Conservation (phyloP, 2,329 filamentous ascomycete species). For the Neoarthrinium moseri region DNA sequence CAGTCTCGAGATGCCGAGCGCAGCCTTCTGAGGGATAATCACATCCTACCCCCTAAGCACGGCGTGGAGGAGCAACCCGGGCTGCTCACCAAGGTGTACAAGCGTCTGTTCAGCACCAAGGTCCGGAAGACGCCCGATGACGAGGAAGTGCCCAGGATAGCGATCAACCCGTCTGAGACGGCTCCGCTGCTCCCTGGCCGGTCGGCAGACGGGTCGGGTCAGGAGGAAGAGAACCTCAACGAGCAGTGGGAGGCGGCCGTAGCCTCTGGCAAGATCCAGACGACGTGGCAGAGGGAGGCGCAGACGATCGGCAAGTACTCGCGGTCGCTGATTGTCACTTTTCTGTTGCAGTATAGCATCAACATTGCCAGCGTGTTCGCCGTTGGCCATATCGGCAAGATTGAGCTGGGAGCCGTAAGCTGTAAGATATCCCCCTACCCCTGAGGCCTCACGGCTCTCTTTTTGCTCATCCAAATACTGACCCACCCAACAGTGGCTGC, state of each 20-base stretch:
- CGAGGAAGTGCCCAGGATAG: conserved; percentile 31
- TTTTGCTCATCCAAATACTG: background rate
- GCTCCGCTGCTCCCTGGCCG: conserved; percentile 43
- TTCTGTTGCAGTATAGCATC: conserved; percentile 78
- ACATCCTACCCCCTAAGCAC: conserved; percentile 63
- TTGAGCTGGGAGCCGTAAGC: conserved; percentile 66
- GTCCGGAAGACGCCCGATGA: conserved; percentile 37
- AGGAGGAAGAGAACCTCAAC: conserved; percentile 58
- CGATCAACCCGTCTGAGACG: conserved; percentile 38
- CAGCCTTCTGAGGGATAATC: conserved; percentile 63
- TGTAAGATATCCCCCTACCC: conserved; percentile 25
- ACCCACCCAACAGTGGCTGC: conserved; percentile 49
- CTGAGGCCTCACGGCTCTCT: background rate
- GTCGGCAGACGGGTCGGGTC: conserved; percentile 38
- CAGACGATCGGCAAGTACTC: conserved; percentile 77
- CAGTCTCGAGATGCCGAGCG: conserved; percentile 57
- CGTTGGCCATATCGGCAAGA: conserved; percentile 71
- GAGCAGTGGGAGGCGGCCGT: conserved; percentile 86
- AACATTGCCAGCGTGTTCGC: conserved; percentile 81
- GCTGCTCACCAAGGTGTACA: conserved; percentile 38
- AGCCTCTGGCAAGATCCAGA: conserved; percentile 75
- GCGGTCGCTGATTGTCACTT: conserved; percentile 69
- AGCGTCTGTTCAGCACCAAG: conserved; percentile 55
- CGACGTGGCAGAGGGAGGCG: conserved; percentile 86
- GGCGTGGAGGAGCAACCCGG: conserved; percentile 30